Evolutionary conservation across 2,329 filamentous ascomycete genomes (phyloP).

Genomic region (Cladosporium oxysporum): DNA sequence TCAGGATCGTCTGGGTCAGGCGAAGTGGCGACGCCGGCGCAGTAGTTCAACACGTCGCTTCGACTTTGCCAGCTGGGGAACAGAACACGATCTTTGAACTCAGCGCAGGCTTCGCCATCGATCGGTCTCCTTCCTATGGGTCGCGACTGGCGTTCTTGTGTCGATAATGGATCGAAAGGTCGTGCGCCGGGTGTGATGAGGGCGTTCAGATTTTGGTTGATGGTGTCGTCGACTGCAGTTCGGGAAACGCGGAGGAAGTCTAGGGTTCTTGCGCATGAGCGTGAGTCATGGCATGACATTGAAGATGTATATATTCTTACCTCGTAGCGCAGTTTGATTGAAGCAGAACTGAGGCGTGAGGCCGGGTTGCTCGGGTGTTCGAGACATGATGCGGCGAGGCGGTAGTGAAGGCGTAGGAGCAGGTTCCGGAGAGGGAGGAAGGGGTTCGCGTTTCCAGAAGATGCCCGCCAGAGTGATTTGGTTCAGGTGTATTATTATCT

Average conservation of each 20-base stretch:
- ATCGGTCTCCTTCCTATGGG: conserved; percentile 55
- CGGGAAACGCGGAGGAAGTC: conserved; percentile 90
- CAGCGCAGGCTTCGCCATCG: conserved; percentile 62
- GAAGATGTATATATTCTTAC: conserved; percentile 33
- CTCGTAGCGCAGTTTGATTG: conserved; percentile 52
- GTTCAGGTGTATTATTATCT: neutral
- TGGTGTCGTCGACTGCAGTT: conserved; percentile 85
- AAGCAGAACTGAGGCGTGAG: conserved; percentile 55
- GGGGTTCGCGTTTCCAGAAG: conserved; percentile 31
- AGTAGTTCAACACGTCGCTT: conserved; percentile 84
- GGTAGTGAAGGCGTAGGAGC: conserved; percentile 16
- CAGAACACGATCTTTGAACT: conserved; percentile 75
- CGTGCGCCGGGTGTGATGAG: conserved; percentile 71
- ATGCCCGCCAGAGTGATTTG: conserved; percentile 31
- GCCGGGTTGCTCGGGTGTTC: conserved; percentile 41
- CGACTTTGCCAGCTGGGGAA: conserved; percentile 88
- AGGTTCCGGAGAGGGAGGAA: conserved; percentile 17
- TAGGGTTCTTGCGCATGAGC: conserved; percentile 45
- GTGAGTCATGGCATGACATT: conserved; percentile 27
- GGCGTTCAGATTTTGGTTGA: conserved; percentile 89
- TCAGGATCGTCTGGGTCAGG: conserved; percentile 88
- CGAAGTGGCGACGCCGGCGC: conserved; percentile 80
- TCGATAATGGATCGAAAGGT: conserved; percentile 79
- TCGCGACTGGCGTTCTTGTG: conserved; percentile 61
- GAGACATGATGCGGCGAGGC: conserved; percentile 41